Evolutionary conservation across 371 early-diverging fungal species (phyloP), one percentile per base, ranked within the genome.

Genomic region (Mucor irregularis): DNA sequence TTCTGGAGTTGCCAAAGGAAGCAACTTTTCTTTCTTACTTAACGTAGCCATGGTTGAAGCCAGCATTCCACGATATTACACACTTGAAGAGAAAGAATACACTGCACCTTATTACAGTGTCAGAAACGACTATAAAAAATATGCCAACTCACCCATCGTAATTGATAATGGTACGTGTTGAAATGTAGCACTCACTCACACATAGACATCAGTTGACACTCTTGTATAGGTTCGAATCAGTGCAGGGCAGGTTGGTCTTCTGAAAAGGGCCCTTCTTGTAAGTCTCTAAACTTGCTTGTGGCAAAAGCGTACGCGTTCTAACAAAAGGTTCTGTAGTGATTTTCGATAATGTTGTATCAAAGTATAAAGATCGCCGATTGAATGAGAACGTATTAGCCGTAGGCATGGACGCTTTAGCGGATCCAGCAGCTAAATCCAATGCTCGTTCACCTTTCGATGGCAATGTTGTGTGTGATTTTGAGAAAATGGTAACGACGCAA

Each of bases 221-320:
- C 10, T 24, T 33, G 19, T 16, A 14, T 81, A 83, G 92, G 95
- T 22, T 90, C 91, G 14, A 80, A 82, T 49, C 83, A 83, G 53
- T 89, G 90, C 56, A 78, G 90, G 56, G 93, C 90, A 24, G 94
- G 94, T 16, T 94, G 93, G 93, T 86, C 90, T 8, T 73, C 73
- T 1, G 90, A 90, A 50, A 55, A 61, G 2, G 53, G 55, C 9
- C 90, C 90, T 7, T 59, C 82, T 49, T 56, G 90, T 90, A 81
- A 53, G 77, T 70, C 19, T 16, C 1, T 7, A 0, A 14, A n/a
- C 1, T 37, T 13, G 17, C n/a, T n/a, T n/a, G 35, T 1, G 35
- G 10, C 6, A 17, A 17, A 53, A 17, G 45, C 13, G 34, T 33
- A 13, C 19, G 17, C 21, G 9, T 22, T 14, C 0, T 21, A 1